A percentile compares a stretch with the other conserved stretches of the same genome.
These are phyloP conservation scores for Nicotiana tomentosiformis DNA, from an alignment of 257 asterid species.

Conservation along the genomic window DNA sequence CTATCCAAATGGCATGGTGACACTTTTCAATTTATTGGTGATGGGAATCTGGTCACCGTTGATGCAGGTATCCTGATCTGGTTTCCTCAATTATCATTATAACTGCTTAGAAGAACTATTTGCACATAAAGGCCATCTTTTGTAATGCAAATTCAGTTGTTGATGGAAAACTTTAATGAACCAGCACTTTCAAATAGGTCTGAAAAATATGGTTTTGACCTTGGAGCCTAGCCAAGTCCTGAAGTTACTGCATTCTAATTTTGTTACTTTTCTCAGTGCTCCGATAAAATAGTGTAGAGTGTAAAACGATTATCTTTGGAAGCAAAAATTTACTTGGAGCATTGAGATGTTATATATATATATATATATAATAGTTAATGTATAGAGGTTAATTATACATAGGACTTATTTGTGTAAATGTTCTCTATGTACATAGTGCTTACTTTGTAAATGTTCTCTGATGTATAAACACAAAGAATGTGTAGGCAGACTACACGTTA, in stretches of 20 bases:
- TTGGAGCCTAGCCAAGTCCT: too few relatives aligned
- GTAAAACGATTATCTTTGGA: too few relatives aligned
- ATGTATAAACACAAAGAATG: too few relatives aligned
- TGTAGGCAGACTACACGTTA: too few relatives aligned
- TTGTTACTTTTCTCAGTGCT: slow-evolving; percentile 42
- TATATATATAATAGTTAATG: too few relatives aligned
- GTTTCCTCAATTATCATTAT: background rate
- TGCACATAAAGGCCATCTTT: background rate
- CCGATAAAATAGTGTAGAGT: slow-evolving; percentile 34
- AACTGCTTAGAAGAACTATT: background rate
- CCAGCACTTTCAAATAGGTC: background rate
- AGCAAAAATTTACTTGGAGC: too few relatives aligned
- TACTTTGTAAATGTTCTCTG: too few relatives aligned
- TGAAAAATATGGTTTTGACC: background rate
- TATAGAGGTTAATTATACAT: too few relatives aligned
- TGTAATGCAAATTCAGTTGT: background rate
- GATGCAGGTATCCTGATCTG: slow-evolving; percentile 69
- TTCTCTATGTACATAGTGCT: too few relatives aligned
- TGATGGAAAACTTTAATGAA: background rate
- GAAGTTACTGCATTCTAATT: too few relatives aligned
- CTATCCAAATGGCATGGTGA: slow-evolving; percentile 90
- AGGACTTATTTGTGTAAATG: too few relatives aligned
- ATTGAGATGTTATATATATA: too few relatives aligned
- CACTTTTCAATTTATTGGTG: slow-evolving; percentile 90
- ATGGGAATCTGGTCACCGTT: slow-evolving; percentile 93